Percentiles rank a stretch among this genome's conserved stretches.
Evolutionary conservation across 169 alveolate genomes (phyloP).

Genomic region (Pseudocohnilembus persalinus): DNA sequence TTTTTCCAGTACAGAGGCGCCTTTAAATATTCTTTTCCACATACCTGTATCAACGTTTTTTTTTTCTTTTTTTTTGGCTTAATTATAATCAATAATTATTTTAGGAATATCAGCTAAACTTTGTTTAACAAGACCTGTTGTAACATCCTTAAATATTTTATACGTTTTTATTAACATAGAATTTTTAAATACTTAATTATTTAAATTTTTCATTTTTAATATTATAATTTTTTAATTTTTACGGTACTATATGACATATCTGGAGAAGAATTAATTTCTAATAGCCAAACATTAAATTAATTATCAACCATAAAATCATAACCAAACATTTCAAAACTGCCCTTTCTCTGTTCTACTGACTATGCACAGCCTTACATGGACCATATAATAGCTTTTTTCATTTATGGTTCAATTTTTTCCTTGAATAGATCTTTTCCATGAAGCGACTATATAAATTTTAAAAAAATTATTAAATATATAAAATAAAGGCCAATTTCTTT

Average conservation of each 20-base stretch:
- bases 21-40: conserved; percentile 68
- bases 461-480: background rate
- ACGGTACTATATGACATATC: conserved; percentile 74
- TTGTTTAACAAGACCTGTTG: conserved; percentile 40
- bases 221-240: background rate
- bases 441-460: conserved; percentile 37
- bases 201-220: too few species aligned
- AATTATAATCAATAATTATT: conserved; percentile 75
- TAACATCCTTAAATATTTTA: conserved; percentile 34
- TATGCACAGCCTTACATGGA: conserved; percentile 59
- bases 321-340: conserved; percentile 76
- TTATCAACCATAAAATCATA: conserved; percentile 84
- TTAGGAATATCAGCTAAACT: conserved; percentile 52
- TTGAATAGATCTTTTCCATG: conserved; percentile 49
- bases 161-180: too few species aligned
- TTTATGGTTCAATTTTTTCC: conserved; percentile 61
- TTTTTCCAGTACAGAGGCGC: conserved; percentile 48
- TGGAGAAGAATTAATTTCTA: conserved; percentile 79
- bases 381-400: conserved; percentile 60
- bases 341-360: conserved; percentile 57
- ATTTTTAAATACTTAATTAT: too few species aligned
- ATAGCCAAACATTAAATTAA: conserved; percentile 64
- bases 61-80: conserved; percentile 51
- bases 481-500: too few species aligned
- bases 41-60: conserved; percentile 79